Evolutionary conservation across 108 stramenopile genomes (phyloP), one percentile per base, ranked within the genome.

Genomic region (Conticribra guillardii): DNA sequence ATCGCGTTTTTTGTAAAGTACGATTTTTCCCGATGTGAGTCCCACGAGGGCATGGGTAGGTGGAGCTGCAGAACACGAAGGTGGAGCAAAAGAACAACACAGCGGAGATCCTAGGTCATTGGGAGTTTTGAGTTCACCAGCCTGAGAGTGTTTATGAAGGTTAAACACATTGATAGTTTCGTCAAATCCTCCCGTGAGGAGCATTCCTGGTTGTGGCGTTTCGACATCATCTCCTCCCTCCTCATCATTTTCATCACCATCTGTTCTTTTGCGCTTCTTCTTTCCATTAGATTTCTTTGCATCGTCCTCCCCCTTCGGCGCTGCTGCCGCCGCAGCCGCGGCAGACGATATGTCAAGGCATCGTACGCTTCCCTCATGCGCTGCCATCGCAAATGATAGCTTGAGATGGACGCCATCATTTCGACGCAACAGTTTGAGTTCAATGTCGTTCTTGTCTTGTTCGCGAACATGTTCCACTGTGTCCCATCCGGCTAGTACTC

Each of bases 401-500:
- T 87, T 64, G 23, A 94, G 80, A 57, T 63, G 54, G 19, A 3
- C 44, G 53, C 72, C 79, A 48, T 76, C 72, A 52, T 57, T 79
- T 54, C 44, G 44, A 1, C 60, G 63, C 1, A 66, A 51, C 15
- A 73, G 44, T 54, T 61, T 70, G 23, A 57, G 37, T 23, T 79
- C 76, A n/a, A 66, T 45, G 51, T 69, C 60, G 48, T 64, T 57
- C 22, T 60, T 48, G 52, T 74, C 62, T 24, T 50, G 22, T 61
- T 78, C 45, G 51, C 61, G 59, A 26, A 16, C 17, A 44, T 69
- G 70, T 34, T 60, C 56, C 28, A 60, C 51, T 19, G 87, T 82
- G 52, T 96, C 95, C 92, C 92, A 96, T 31, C 95, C 95, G 7
- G 89, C 92, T 41, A 96, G 69, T 41, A 93, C 95, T 1, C 95